Conservation (phyloP, 768 basidiomycete species). For the Austroboletus festivus region DNA sequence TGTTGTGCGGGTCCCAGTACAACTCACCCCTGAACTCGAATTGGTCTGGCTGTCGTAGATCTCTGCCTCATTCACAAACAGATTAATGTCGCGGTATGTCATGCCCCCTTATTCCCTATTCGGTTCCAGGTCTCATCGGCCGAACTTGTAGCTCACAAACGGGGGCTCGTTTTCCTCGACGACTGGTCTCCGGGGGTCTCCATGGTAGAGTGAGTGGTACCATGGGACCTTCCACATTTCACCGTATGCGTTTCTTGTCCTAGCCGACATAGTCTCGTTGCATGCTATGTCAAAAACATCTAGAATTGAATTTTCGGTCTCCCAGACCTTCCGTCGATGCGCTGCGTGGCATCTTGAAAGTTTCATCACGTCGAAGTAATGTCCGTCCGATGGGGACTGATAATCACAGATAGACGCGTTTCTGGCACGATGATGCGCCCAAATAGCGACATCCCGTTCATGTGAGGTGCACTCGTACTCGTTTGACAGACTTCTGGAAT, state of each 20-base stretch:
- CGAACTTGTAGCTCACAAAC: constrained; percentile 24
- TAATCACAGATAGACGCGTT: neutral
- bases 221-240: neutral
- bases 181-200: constrained; percentile 30
- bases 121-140: constrained; percentile 1
- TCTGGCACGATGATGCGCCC: too few relatives aligned
- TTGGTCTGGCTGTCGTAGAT: constrained; percentile 15
- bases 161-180: constrained; percentile 28
- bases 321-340: neutral
- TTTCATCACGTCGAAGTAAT: neutral
- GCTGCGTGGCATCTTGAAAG: too few relatives aligned
- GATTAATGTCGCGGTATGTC: constrained; percentile 27
- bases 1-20: neutral
- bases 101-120: neutral
- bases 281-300: constrained; percentile 3
- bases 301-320: constrained; percentile 4
- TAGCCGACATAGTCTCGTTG: constrained; percentile 8
- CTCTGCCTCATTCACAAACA: constrained; percentile 36
- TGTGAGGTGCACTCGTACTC: neutral
- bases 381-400: neutral
- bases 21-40: neutral
- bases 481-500: constrained; percentile 3
- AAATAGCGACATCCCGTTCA: neutral
- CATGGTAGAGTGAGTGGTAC: constrained; percentile 25
- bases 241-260: constrained; percentile 6